Evolutionary conservation across 805 yeast species (phyloP), one percentile per base, ranked within the genome.

Genomic region (Kodamaea neixiangensis): DNA sequence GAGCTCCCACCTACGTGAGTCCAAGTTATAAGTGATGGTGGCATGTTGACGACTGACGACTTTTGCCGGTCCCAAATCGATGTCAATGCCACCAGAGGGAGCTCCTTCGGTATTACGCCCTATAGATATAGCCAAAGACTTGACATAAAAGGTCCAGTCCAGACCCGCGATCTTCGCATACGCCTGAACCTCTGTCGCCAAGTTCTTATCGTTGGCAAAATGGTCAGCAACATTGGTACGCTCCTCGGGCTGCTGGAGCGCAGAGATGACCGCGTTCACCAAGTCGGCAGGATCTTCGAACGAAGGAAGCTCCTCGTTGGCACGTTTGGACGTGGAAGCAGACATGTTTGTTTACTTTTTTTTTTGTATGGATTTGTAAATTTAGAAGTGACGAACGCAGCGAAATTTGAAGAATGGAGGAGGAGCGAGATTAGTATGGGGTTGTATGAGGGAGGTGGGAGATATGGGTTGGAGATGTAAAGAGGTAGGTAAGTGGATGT

Each of bases 41-140:
- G 98, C 98, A 66, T 94, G 99, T 58, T 80, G 84, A 56, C 99
- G 81, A 18, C 94, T 85, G 2, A 94, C 98, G n/a, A 94, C 96
- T 68, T 93, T 93, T 9, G 97, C 93, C 1, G 99, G 99, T 1
- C 97, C 97, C 60, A 94, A 73, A 68, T 94, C 99, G 45, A 93
- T 93, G 62, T 91, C 91, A 35, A 85, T 82, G 18, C 37, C 43
- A 5, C 18, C 34, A 11, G 49, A 47, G n/a, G 46, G 37, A 17
- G 43, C 46, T 35, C 64, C 64, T 37, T 75, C 77, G 1, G 97
- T 88, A 61, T 86, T 86, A 61, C 99, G 79, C n/a, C 99, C 99
- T 51, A 94, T 88, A 1, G 86, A 72, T 4, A 93, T 80, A 22
- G 79, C 79, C 47, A 93, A 73, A 14, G 83, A 76, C 64, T 92